phyloP scores from a whole-genome alignment of 805 yeast genomes.

The Nakazawaea ambrosiae region DNA sequence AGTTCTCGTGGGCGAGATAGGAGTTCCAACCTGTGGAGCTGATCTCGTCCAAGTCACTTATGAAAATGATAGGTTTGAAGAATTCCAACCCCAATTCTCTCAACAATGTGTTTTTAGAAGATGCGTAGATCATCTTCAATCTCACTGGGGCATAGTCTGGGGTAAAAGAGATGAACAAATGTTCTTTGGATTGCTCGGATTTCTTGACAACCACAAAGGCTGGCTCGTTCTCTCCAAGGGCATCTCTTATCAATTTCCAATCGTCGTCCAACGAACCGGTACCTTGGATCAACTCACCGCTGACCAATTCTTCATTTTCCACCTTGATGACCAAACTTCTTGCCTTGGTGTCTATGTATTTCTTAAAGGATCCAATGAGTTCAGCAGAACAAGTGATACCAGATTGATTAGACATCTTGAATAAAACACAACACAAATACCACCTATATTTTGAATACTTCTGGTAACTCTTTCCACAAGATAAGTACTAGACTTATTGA shows the following conservation, averaged over 20 bases:
- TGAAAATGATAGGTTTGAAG: conserved; percentile 42
- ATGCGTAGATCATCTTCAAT: conserved; percentile 89
- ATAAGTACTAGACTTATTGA: no score
- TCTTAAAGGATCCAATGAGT: conserved; percentile 37
- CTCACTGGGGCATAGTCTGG: conserved; percentile 83
- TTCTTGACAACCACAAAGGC: conserved; percentile 42
- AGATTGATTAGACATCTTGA: conserved; percentile 58
- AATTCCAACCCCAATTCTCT: conserved; percentile 61
- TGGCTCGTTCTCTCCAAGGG: conserved; percentile 32
- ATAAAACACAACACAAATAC: no score
- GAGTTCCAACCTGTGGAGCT: conserved; percentile 40
- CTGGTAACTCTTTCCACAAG: no score
- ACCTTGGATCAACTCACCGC: conserved; percentile 25
- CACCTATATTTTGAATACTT: no score
- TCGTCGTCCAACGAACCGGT: conserved; percentile 26
- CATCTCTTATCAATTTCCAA: conserved; percentile 25
- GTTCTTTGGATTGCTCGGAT: conserved; percentile 20
- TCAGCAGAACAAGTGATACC: conserved; percentile 45
- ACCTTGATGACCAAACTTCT: conserved; percentile 24
- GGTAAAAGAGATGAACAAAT: conserved; percentile 70
- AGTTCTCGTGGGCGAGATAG: conserved; percentile 27
- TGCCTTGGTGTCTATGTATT: conserved; percentile 25
- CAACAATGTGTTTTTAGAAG: conserved; percentile 71
- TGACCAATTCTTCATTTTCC: conserved; percentile 23
- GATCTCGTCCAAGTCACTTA: conserved; percentile 53